Conservation (phyloP, 768 basidiomycete genomes). For the Candolleomyces efflorescens region DNA sequence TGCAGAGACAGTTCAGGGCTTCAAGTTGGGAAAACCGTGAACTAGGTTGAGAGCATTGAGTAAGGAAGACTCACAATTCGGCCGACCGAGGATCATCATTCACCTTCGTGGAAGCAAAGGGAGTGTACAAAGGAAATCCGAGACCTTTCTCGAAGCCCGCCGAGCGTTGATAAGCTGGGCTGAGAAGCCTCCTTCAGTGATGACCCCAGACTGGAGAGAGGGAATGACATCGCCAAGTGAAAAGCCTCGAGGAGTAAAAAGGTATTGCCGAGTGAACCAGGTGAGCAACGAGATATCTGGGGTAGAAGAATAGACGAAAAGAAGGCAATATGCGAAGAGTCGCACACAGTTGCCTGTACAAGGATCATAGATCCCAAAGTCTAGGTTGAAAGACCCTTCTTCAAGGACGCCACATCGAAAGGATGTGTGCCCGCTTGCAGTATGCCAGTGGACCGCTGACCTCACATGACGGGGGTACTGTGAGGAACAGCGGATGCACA, state of each 20-base stretch:
- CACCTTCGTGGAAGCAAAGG: no score
- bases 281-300: background rate
- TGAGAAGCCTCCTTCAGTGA: background rate
- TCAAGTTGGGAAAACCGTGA: no score
- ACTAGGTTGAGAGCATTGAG: no score
- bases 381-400: background rate
- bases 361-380: background rate
- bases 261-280: background rate
- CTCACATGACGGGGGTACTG: no score
- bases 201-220: background rate
- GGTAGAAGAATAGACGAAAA: background rate
- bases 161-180: slow-evolving; percentile 1
- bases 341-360: background rate
- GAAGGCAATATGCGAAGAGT: background rate
- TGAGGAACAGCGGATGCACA: no score
- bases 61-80: background rate
- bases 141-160: background rate
- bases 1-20: no score
- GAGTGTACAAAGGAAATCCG: no score
- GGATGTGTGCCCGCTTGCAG: no score
- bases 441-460: no score
- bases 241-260: background rate
- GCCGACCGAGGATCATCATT: background rate
- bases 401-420: background rate
- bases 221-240: background rate